phyloP scores from a whole-genome alignment of 2,329 filamentous ascomycete genomes.

The Hortaea sp. region DNA sequence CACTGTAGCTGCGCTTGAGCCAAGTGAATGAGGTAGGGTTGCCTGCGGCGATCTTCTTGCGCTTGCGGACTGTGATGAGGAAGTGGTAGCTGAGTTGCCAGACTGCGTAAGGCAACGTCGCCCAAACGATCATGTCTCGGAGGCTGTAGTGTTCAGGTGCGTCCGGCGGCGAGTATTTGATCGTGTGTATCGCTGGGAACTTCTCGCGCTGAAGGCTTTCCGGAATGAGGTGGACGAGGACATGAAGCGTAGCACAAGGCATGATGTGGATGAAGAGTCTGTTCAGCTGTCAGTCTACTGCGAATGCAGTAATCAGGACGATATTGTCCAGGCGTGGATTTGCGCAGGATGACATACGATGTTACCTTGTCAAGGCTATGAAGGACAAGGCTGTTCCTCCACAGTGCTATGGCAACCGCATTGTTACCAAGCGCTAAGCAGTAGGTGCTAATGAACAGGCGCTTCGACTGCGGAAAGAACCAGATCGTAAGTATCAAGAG shows the following conservation, averaged over 20 bases:
- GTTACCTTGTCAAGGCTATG: slow-evolving; percentile 98
- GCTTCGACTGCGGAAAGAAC: slow-evolving; percentile 82
- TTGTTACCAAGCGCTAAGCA: slow-evolving; percentile 95
- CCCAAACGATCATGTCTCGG: slow-evolving; percentile 83
- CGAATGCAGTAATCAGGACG: background rate
- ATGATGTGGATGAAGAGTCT: slow-evolving; percentile 99
- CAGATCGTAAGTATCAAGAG: slow-evolving; percentile 74
- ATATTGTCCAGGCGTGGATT: background rate
- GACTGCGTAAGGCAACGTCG: slow-evolving; percentile 78
- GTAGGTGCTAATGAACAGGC: slow-evolving; percentile 83
- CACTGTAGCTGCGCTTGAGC: slow-evolving; percentile 84
- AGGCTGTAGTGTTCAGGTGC: slow-evolving; percentile 62
- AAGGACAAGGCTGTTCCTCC: slow-evolving; percentile 96
- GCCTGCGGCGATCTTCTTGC: slow-evolving; percentile 90
- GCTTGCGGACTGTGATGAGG: slow-evolving; percentile 87
- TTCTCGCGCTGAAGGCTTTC: slow-evolving; percentile 53
- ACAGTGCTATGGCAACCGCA: slow-evolving; percentile 95
- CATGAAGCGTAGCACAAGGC: slow-evolving; percentile 90
- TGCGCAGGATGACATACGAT: slow-evolving; percentile 38
- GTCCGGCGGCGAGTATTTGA: slow-evolving; percentile 59
- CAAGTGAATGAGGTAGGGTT: slow-evolving; percentile 96
- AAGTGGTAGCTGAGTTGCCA: slow-evolving; percentile 94
- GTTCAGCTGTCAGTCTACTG: slow-evolving; percentile 2
- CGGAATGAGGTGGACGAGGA: slow-evolving; percentile 73
- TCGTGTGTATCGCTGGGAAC: slow-evolving; percentile 77